These are phyloP conservation scores for Candida adriatica DNA, from an alignment of 805 yeast genomes.

Conservation along the genomic window DNA sequence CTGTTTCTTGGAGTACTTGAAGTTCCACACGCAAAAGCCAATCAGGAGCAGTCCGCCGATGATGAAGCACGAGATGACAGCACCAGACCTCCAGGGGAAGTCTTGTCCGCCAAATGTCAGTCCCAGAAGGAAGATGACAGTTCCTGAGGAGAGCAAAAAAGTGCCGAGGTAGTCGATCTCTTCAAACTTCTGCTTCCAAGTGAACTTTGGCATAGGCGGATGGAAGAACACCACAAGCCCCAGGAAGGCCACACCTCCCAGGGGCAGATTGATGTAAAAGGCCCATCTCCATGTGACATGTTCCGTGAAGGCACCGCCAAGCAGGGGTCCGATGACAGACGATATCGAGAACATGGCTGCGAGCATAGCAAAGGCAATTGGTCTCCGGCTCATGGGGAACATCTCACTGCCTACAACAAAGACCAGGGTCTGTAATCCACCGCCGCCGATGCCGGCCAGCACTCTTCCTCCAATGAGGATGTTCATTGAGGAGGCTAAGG, in stretches of 20 bases:
- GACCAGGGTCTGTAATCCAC: constrained; percentile 54
- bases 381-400: constrained; percentile 28
- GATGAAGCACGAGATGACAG: constrained; percentile 41
- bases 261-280: constrained; percentile 61
- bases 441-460: constrained; percentile 68
- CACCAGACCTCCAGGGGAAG: constrained; percentile 49
- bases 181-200: constrained; percentile 31
- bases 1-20: constrained; percentile 9
- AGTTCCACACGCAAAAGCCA: constrained; percentile 11
- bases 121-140: constrained; percentile 40
- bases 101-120: constrained; percentile 49
- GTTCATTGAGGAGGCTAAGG: constrained; percentile 46
- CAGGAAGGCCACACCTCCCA: constrained; percentile 46
- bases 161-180: constrained; percentile 46
- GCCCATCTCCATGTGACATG: constrained; percentile 70
- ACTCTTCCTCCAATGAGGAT: constrained; percentile 67
- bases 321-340: constrained; percentile 52
- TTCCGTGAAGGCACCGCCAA: constrained; percentile 61
- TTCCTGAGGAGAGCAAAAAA: constrained; percentile 33
- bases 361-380: constrained; percentile 16
- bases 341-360: constrained; percentile 37
- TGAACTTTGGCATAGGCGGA: constrained; percentile 40
- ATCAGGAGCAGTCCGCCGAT: constrained; percentile 17
- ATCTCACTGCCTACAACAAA: constrained; percentile 50
- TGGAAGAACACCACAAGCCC: constrained; percentile 35